A percentile compares a stretch with the other conserved stretches of the same genome.
phyloP scores from a whole-genome alignment of 2,329 filamentous ascomycete genomes.

The Akanthomyces muscarius region DNA sequence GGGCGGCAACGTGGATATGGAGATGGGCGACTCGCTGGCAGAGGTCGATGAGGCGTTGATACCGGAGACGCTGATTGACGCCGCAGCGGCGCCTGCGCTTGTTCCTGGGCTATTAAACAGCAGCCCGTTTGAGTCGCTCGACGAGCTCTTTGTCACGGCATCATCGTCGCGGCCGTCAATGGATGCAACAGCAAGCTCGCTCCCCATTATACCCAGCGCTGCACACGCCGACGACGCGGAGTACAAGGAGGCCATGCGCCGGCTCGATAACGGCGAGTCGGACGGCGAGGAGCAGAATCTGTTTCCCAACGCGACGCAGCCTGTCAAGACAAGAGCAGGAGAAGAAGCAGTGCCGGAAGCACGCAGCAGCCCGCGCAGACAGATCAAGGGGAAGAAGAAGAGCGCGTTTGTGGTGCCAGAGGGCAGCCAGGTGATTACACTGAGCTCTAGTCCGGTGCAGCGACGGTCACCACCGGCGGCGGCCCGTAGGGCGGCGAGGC shows the following conservation, averaged over 20 bases:
- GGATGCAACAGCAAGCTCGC: slow-evolving; percentile 22
- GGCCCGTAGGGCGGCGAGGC: background rate
- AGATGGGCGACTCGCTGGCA: background rate
- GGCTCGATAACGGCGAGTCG: slow-evolving; percentile 32
- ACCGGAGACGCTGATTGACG: slow-evolving; percentile 21
- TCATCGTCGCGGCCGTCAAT: slow-evolving; percentile 32
- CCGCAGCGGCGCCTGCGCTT: slow-evolving; percentile 4
- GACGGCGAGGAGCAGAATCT: slow-evolving; percentile 27
- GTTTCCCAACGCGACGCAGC: slow-evolving; percentile 34
- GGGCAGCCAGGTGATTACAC: slow-evolving; percentile 31
- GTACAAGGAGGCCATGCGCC: slow-evolving; percentile 43
- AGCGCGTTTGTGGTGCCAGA: slow-evolving; percentile 25
- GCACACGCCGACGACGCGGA: slow-evolving; percentile 30
- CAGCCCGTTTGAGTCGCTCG: slow-evolving; percentile 33
- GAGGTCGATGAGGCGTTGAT: slow-evolving; percentile 19
- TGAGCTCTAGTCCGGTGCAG: slow-evolving; percentile 26
- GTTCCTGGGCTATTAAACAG: slow-evolving; percentile 23
- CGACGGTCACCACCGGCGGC: background rate
- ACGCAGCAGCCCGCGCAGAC: slow-evolving; percentile 13
- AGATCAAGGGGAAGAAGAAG: slow-evolving; percentile 10
- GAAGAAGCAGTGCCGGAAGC: slow-evolving; percentile 20
- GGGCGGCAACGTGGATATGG: slow-evolving; percentile 30
- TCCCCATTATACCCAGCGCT: slow-evolving; percentile 25
- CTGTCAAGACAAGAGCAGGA: slow-evolving; percentile 15
- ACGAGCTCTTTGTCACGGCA: slow-evolving; percentile 41